These are phyloP conservation scores for Ganoderma leucocontextum DNA, from an alignment of 1,284 basidiomycete species.

Conservation along the genomic window DNA sequence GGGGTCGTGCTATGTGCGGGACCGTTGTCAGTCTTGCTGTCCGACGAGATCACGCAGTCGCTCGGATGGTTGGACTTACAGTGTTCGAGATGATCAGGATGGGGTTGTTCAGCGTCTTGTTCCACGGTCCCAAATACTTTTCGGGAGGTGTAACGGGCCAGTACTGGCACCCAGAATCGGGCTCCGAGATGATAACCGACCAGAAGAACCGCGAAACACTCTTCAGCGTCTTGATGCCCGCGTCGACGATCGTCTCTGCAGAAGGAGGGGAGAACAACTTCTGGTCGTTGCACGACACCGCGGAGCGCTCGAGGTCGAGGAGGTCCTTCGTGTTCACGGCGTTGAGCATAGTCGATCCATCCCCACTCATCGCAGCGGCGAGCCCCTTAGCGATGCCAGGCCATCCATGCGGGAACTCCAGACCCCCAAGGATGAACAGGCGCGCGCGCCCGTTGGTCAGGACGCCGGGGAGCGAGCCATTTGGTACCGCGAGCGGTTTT, in stretches of 20 bases:
- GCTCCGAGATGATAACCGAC: constrained; percentile 34
- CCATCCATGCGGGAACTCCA: constrained; percentile 31
- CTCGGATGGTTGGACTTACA: constrained; percentile 20
- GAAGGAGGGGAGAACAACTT: constrained; percentile 31
- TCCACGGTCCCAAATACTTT: constrained; percentile 42
- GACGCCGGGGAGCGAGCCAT: constrained; percentile 41
- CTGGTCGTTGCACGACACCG: constrained; percentile 41
- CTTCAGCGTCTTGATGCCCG: constrained; percentile 30
- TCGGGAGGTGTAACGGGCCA: constrained; percentile 36
- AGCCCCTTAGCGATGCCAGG: constrained; percentile 26
- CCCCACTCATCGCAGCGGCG: constrained; percentile 38
- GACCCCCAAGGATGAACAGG: constrained; percentile 34
- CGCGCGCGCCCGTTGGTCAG: constrained; percentile 46
- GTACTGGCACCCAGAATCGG: constrained; percentile 37
- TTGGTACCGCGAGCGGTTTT: constrained; percentile 41
- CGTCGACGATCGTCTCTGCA: constrained; percentile 36
- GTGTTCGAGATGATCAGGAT: constrained; percentile 42
- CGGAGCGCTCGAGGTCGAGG: constrained; percentile 35
- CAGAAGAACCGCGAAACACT: constrained; percentile 34
- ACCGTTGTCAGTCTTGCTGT: not conserved
- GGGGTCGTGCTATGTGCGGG: constrained; percentile 30
- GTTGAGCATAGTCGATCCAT: constrained; percentile 36
- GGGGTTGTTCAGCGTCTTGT: constrained; percentile 38
- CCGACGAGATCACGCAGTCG: not conserved
- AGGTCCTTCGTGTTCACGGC: constrained; percentile 21